Conservation (phyloP, 441 rosid genomes). For the Erodium chrysanthum region DNA sequence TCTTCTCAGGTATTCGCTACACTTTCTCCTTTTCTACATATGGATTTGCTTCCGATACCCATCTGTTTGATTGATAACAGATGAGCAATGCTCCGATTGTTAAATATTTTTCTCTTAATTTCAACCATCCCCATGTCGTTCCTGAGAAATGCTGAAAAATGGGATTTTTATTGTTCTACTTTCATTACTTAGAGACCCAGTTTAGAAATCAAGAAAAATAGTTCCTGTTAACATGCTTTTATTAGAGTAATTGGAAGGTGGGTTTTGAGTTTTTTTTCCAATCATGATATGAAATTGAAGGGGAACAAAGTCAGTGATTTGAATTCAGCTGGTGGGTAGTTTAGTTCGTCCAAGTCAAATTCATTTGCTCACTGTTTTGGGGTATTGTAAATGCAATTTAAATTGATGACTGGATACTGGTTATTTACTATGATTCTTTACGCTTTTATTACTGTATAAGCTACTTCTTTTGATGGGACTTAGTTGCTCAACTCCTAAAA, state of each 20-base stretch:
- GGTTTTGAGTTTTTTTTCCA: not conserved
- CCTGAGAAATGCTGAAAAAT: not conserved
- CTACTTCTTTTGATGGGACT: no score
- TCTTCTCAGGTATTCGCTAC: no score
- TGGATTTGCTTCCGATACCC: no score
- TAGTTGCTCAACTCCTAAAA: no score
- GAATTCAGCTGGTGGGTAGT: not conserved
- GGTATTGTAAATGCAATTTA: not conserved
- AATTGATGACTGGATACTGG: not conserved
- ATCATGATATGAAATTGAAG: not conserved
- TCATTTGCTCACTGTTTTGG: not conserved
- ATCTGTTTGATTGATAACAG: no score
- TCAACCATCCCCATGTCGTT: not conserved
- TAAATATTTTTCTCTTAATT: no score
- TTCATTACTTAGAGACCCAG: not conserved
- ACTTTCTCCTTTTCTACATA: no score
- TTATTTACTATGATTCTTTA: not conserved
- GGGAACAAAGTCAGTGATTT: no score
- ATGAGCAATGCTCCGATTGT: no score
- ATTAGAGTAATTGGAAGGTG: not conserved
- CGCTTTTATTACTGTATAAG: no score
- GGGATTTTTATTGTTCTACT: not conserved
- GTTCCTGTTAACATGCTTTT: not conserved
- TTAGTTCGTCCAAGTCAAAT: not conserved
- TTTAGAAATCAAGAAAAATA: not conserved